A percentile compares a stretch with the other conserved stretches of the same genome.
Evolutionary conservation across 441 rosid genomes (phyloP).

Genomic region (Dalechampia spathulata): DNA sequence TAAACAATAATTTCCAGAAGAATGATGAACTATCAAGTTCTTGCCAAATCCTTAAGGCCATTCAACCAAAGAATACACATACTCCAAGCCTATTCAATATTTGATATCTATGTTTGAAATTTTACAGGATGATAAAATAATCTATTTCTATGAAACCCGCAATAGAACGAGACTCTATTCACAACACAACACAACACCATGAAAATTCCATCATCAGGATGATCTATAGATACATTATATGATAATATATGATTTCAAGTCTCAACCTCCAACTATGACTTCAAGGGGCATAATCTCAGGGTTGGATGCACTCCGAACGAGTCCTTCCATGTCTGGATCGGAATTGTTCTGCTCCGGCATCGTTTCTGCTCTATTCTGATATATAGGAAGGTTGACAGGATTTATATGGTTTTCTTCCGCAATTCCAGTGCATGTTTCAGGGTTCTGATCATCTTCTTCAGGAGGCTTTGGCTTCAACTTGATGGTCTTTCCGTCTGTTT

Average conservation of each 20-base stretch:
- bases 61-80: no score
- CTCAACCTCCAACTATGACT: slow-evolving; percentile 60
- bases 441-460: slow-evolving; percentile 16
- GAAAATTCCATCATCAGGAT: no score
- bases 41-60: no score
- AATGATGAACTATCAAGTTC: no score
- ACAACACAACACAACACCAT: no score
- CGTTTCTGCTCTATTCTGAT: slow-evolving; percentile 11
- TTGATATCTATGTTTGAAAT: no score
- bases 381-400: slow-evolving; percentile 9
- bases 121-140: no score
- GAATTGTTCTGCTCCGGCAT: slow-evolving; percentile 19
- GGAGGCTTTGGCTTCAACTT: slow-evolving; percentile 25
- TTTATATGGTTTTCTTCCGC: slow-evolving; percentile 25
- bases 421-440: slow-evolving; percentile 10
- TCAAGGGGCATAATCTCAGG: slow-evolving; percentile 43
- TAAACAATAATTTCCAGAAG: no score
- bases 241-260: slow-evolving; percentile 20
- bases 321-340: slow-evolving; percentile 18
- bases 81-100: no score
- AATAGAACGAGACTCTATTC: no score
- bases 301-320: slow-evolving; percentile 21
- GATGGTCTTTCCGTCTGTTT: background rate
- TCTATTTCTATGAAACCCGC: no score
- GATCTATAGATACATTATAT: slow-evolving; percentile 15